A percentile compares a stretch with the other conserved stretches of the same genome.
Conservation (phyloP, 768 basidiomycete species). For the Kwoniella botswanensis region DNA sequence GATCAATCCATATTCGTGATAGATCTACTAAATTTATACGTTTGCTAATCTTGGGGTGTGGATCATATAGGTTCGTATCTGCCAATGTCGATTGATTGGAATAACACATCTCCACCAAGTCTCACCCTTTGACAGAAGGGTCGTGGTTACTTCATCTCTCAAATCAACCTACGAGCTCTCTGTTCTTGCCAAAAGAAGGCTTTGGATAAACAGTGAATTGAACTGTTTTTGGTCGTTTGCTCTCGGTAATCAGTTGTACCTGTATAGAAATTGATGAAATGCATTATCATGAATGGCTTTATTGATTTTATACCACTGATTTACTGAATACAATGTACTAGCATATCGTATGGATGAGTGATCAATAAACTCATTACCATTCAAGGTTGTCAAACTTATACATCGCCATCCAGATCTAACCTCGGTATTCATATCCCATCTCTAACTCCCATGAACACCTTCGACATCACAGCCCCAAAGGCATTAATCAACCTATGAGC, state of each 20-base stretch:
- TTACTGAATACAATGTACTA: no score
- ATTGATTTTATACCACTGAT: no score
- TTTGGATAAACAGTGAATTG: no score
- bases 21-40: no score
- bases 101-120: neutral
- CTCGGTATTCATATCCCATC: neutral
- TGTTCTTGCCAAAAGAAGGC: no score
- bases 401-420: no score
- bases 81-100: neutral
- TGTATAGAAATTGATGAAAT: neutral
- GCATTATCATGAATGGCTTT: neutral
- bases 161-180: neutral
- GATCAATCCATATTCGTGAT: neutral
- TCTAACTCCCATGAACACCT: neutral
- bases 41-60: neutral
- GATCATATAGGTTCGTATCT: slow-evolving; percentile 2
- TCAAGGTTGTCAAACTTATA: no score
- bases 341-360: no score
- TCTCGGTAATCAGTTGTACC: neutral
- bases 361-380: no score
- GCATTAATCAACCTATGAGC: slow-evolving; percentile 22
- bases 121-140: no score
- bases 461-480: slow-evolving; percentile 21
- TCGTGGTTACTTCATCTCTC: neutral
- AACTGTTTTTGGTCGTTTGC: no score